Base-by-base conservation (phyloP, 169 alveolate species). In the Cryptosporidium ryanae region DNA sequence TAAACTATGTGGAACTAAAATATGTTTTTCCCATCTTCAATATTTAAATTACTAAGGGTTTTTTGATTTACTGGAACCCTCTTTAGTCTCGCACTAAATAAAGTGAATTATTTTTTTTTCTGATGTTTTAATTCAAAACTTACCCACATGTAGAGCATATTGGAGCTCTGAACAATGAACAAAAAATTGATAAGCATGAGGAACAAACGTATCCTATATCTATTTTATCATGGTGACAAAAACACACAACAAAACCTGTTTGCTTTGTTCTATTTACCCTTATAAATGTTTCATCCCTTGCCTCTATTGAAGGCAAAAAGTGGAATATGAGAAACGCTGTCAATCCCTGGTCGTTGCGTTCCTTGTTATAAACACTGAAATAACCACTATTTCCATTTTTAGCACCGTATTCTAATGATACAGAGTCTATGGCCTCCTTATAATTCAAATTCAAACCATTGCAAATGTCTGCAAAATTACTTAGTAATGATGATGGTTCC, bases 91-190 rank as follows among this genome's bases (percentile, higher is more conserved):
- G 87, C 87, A 43, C 87, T 76, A 25, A 18, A 61, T n/a, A 61
- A 61, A 61, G 21, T 6, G n/a, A n/a, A 10, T 10, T 32, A 2
- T 29, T 17, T 12, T 7, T 8, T 32, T 44, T 17, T 4, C 10
- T 27, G 32, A 17, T 17, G 59, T 18, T 65, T 27, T 65, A 21
- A 43, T 65, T 17, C 25, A 0, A 32, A 66, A 67, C 82, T 76
- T 76, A 76, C 87, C 87, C 71, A 1, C 87, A 76, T 23, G 87
- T 61, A 21, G 87, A 55, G 23, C 87, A 76, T 18, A 76, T 76
- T 46, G 87, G 87, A 44, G 87, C 87, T 18, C 21, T 76, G 59
- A 76, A 76, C 46, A 44, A 12, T 8, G 70, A 76, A 61, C 87
- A 76, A 61, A 76, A 76, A 38, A 76, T 76, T 4, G 87, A 55